Percentiles rank a stretch among this genome's conserved stretches.
Conservation (phyloP, 768 basidiomycete genomes). For the Mycena alexandri region DNA sequence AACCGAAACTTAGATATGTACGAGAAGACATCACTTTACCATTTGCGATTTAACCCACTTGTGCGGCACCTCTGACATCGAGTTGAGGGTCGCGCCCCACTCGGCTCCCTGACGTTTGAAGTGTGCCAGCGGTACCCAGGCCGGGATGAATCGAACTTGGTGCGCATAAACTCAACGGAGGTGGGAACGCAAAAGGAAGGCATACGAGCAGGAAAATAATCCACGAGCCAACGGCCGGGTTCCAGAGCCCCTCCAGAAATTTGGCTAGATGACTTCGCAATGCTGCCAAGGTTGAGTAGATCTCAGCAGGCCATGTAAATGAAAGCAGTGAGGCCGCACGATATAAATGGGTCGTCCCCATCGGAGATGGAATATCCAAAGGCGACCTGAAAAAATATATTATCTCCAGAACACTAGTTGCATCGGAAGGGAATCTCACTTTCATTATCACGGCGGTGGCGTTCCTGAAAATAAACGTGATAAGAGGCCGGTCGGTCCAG, state of each 20-base stretch:
- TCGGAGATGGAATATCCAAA: constrained; percentile 55
- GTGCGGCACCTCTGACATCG: constrained; percentile 55
- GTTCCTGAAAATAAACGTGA: constrained; percentile 42
- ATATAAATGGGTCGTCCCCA: constrained; percentile 54
- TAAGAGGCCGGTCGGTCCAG: constrained; percentile 17
- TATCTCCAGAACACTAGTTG: no score
- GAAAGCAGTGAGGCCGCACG: not conserved
- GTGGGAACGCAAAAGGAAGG: not conserved
- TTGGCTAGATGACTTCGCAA: constrained; percentile 52
- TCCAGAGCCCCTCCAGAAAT: constrained; percentile 56
- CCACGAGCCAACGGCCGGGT: constrained; percentile 52
- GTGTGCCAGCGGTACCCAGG: constrained; percentile 61
- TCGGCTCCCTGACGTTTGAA: constrained; percentile 61
- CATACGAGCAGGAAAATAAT: constrained; percentile 55
- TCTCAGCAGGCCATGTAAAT: not conserved
- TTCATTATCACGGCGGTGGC: constrained; percentile 57
- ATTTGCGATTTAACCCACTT: constrained; percentile 62
- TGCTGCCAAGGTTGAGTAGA: constrained; percentile 23
- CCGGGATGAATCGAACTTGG: constrained; percentile 63
- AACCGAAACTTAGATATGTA: no score
- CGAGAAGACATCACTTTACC: constrained; percentile 41
- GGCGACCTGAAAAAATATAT: constrained; percentile 29
- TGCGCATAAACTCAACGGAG: no score
- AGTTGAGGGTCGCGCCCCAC: constrained; percentile 53
- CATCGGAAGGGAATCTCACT: constrained; percentile 25